Base-by-base conservation (phyloP, 73 alveolate species). In the Uronychia setigera region DNA sequence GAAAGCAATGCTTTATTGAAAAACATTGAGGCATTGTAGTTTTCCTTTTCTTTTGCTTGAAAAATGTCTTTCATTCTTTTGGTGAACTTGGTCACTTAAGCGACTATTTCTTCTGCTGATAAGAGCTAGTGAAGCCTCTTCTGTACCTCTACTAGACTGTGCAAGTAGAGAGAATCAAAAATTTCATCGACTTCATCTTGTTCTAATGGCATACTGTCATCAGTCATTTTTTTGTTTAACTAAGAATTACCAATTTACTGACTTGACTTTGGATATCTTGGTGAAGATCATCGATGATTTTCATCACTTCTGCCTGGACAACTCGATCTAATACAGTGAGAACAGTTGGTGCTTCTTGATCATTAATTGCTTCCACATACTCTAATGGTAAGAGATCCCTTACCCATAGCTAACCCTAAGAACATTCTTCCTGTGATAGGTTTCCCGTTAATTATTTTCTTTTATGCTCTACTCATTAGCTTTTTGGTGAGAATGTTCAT, bases 291-390 rank as follows among this genome's bases (percentile, higher is more conserved):
- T 97, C 99, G 11, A 93, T 80, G 26, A 94, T 88, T 76, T 96
- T 96, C 80, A 92, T 81, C 1, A 94, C 94, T 84, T 97, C 98
- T 25, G 96, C 87, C 75, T 89, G 90, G 34, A 97, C 88, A 27
- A 97, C 98, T 88, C 98, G 87, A 75, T 97, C 99, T 35, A 97
- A 82, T 32, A 98, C 96, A 29, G 98, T 87, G 59, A 94, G 78
- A 59, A 97, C 93, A 33, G 94, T 88, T 0, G 99, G 99, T 30
- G 93, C 90, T 82, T 96, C 98, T 60, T 93, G 95, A 35, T 92
- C 89, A 88, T 97, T 97, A 0, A 97, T 89, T 0, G 97, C 86
- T 75, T 97, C 96, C 0, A 90, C 96, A 88, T 94, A 97, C 75
- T 95, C 98, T 46, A 19, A 19, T 5, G 67, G 19, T 46, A 5